Evolutionary conservation across 2,329 filamentous ascomycete genomes (phyloP), one percentile per base, ranked within the genome.

Genomic region (Alternaria novae-zelandiae): DNA sequence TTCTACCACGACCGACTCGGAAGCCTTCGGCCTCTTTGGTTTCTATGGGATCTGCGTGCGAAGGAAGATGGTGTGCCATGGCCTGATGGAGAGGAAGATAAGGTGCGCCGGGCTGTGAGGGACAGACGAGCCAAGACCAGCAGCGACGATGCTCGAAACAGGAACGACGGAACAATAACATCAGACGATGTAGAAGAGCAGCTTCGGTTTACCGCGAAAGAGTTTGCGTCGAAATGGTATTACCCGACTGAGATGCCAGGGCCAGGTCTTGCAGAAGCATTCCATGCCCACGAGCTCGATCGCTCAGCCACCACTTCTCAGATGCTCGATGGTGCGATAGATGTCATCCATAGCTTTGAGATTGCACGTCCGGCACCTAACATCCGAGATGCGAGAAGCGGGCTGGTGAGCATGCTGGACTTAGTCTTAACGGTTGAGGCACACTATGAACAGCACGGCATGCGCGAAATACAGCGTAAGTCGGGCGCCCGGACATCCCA

Each of bases 191-290:
- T 41, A 41, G 2, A 17, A 1, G 36, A 41, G 5, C n/a, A 41
- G 36, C n/a, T 41, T 15, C 0, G 11, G 11, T 2, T 11, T 41
- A 17, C 17, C 0, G 36, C 15, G 8, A 41, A 17, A 2, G 36
- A 41, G 15, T 41, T 41, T 0, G 36, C n/a, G 5, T 17, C n/a
- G 36, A 41, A 17, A 41, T 41, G 36, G 4, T 41, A 41, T 6
- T 0, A 41, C 0, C 36, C 8, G 2, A 10, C n/a, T 6, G 36
- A 0, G 8, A 41, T 41, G 36, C 36, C 8, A 4, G 4, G 15
- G 13, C 5, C 32, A n/a, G 36, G n/a, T 3, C 36, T 0, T 2
- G 36, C 15, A 6, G 4, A n/a, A 11, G 36, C 36, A 10, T 1
- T 10, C 32, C 15, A 36, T 0, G 8, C 4, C 32, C 15, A 36